Evolutionary conservation across 306 rosid species (phyloP), one percentile per base, ranked within the genome.

Genomic region (Cucurbita moschata): DNA sequence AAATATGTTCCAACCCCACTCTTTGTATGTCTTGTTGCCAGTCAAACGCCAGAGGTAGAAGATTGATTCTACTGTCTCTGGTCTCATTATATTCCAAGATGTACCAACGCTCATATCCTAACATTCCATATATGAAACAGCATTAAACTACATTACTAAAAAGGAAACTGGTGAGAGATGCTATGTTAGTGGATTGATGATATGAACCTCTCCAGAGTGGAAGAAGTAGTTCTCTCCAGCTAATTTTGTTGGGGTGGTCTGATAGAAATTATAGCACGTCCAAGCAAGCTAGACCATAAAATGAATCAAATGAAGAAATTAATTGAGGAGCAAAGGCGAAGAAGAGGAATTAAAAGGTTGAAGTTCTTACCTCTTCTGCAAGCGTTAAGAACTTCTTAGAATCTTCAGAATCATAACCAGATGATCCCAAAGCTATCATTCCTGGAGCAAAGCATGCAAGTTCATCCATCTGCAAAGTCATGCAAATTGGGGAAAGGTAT

Each of bases 1-100:
- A 81, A 95, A 95, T 81, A 91, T 95, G 77, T 95, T 91, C 99
- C 99, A 95, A 76, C 97, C 97, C 99, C 99, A 95, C 71, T 95
- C 99, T 84, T 88, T 92, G 85, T 88, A 95, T 63, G 99, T 95
- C 88, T 85, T 84, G 81, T 95, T 95, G 75, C 97, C 99, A 53
- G 99, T 91, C 62, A 95, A 65, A 50, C 97, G 97, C 96, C 96
- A 95, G 38, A 95, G 91, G 84, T 95, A 95, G 74, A 95, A 95
- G 65, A 95, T 96, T 42, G 99, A 95, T 75, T 95, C 99, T 35
- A 95, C 77, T 5, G 99, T 95, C 90, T 95, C 99, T 5, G 97
- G 99, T 84, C 99, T 91, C 79, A 89, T 74, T 77, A 95, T 91
- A 83, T 95, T 95, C 99, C 99, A 95, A 51, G 99, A 91, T 18